A percentile compares a stretch with the other conserved stretches of the same genome.
Evolutionary conservation across 2,329 filamentous ascomycete genomes (phyloP).

Genomic region (Delphinella strobiligena): DNA sequence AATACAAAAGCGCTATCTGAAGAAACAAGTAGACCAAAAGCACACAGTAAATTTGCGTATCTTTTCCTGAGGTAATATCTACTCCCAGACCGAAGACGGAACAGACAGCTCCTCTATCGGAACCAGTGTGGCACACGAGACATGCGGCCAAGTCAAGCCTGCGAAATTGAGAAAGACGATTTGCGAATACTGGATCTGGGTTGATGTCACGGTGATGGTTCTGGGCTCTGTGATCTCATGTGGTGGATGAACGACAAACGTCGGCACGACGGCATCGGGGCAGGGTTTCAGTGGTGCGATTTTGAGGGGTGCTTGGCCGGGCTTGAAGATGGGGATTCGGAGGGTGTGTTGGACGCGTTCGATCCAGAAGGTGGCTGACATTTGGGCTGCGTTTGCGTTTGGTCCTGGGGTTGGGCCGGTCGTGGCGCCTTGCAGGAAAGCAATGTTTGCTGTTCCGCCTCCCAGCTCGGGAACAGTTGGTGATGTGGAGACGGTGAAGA

Average conservation of each 20-base stretch:
- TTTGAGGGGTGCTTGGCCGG: slow-evolving; percentile 7
- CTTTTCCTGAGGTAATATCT: no score
- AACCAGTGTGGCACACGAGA: slow-evolving; percentile 16
- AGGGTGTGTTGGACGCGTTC: slow-evolving; percentile 17
- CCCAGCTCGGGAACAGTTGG: slow-evolving; percentile 13
- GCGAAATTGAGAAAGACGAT: slow-evolving; percentile 20
- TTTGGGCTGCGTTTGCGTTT: slow-evolving; percentile 17
- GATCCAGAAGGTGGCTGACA: slow-evolving; percentile 22
- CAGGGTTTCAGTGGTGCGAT: neutral
- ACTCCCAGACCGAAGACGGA: neutral
- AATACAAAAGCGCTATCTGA: no score
- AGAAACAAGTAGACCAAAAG: no score
- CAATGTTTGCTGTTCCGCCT: slow-evolving; percentile 22
- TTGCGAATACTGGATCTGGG: slow-evolving; percentile 29
- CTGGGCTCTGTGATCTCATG: slow-evolving; percentile 9
- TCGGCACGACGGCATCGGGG: slow-evolving; percentile 7
- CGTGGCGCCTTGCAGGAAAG: slow-evolving; percentile 16
- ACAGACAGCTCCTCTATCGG: neutral
- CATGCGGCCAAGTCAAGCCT: slow-evolving; percentile 19
- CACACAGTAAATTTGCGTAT: no score
- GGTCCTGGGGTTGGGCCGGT: slow-evolving; percentile 7
- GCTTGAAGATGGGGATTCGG: slow-evolving; percentile 11
- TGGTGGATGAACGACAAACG: slow-evolving; percentile 13
- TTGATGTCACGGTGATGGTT: slow-evolving; percentile 15
- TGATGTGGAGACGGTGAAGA: slow-evolving; percentile 20